A percentile compares a stretch with the other conserved stretches of the same genome.
phyloP scores from a whole-genome alignment of 169 alveolate genomes.

The Plasmodium vinckei region DNA sequence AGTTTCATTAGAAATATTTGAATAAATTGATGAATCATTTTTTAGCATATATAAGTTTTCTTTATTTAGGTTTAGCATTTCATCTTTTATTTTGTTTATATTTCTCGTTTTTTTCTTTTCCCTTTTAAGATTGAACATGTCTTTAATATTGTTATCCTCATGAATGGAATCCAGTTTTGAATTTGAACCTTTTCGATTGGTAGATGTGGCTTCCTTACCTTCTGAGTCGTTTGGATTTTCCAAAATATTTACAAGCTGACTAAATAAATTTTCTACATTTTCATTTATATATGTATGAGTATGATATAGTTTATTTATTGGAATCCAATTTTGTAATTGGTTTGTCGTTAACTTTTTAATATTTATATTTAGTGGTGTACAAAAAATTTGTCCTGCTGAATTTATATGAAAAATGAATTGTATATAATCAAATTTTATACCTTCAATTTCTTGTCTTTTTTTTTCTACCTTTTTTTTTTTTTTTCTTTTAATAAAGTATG shows the following conservation, averaged over 20 bases:
- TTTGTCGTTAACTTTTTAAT: conserved; percentile 11
- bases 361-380: conserved; percentile 46
- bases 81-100: not conserved
- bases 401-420: conserved; percentile 54
- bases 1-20: conserved; percentile 32
- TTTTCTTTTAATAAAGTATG: conserved; percentile 55
- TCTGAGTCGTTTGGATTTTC: conserved; percentile 13
- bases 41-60: conserved; percentile 33
- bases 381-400: conserved; percentile 56
- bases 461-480: not conserved
- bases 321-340: conserved; percentile 28
- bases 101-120: not conserved
- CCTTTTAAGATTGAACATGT: not conserved
- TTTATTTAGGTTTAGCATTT: conserved; percentile 9
- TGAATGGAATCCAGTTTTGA: not conserved
- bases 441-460: conserved; percentile 68
- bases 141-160: too few species aligned
- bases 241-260: conserved; percentile 11
- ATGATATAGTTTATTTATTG: conserved; percentile 38
- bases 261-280: not conserved
- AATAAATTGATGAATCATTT: conserved; percentile 1
- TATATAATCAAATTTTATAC: conserved; percentile 33
- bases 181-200: not conserved
- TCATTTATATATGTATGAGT: conserved; percentile 49
- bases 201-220: too few species aligned